phyloP scores from a whole-genome alignment of 805 yeast species.

The Kazachstania bromeliacearum region DNA sequence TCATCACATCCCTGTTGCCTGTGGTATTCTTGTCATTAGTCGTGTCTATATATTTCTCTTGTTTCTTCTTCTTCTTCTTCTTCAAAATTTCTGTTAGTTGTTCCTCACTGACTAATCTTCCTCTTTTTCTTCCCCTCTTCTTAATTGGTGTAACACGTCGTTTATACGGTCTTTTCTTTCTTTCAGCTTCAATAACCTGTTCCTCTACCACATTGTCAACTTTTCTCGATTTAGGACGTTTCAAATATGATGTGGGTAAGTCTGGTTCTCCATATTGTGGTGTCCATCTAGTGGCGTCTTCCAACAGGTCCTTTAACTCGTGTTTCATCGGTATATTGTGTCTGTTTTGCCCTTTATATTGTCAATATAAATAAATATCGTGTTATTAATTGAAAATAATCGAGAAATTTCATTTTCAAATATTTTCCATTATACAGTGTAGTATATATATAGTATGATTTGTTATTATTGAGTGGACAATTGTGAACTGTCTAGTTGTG shows the following conservation, averaged over 20 bases:
- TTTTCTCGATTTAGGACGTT: slow-evolving; percentile 8
- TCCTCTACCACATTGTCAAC: background rate
- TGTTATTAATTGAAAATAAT: no score
- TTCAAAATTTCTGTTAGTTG: no score
- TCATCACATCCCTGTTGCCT: no score
- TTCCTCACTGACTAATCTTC: background rate
- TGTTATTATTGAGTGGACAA: background rate
- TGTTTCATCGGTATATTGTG: background rate
- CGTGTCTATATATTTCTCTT: no score
- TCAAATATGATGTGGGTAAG: slow-evolving; percentile 20
- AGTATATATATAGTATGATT: no score
- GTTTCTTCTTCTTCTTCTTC: background rate
- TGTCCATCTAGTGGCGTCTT: slow-evolving; percentile 23
- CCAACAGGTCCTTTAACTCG: slow-evolving; percentile 13
- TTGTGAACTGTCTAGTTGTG: background rate
- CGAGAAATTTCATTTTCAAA: no score
- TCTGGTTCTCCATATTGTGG: slow-evolving; percentile 19
- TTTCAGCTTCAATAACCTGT: background rate
- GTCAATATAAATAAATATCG: no score
- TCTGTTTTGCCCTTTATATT: background rate
- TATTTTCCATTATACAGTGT: no score
- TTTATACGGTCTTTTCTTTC: background rate
- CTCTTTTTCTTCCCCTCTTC: background rate
- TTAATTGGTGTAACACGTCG: background rate
- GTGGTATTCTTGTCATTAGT: no score